These are phyloP conservation scores for Mucor piriformis DNA, from an alignment of 371 early-diverging fungal genomes.

Conservation along the genomic window DNA sequence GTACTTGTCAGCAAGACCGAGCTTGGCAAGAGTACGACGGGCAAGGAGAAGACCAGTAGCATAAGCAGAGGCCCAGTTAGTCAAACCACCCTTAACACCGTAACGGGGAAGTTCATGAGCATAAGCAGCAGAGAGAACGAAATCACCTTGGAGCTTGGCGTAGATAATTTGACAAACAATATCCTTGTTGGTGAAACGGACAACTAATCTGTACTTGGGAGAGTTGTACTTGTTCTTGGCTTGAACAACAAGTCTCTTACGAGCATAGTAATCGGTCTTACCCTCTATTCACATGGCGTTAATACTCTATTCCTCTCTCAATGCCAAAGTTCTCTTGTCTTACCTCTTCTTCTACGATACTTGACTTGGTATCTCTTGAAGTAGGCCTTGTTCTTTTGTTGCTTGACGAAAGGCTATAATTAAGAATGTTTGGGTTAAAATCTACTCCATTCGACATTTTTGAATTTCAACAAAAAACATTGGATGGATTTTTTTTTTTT, in stretches of 20 bases:
- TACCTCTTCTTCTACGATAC: conserved; percentile 97
- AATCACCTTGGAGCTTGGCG: conserved; percentile 98
- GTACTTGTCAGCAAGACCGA: conserved; percentile 94
- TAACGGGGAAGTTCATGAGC: conserved; percentile 97
- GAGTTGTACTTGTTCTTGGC: conserved; percentile 99
- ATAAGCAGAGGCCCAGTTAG: conserved; percentile 99
- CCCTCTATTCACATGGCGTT: conserved; percentile 77
- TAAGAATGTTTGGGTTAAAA: no score
- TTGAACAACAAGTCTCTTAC: conserved; percentile 97
- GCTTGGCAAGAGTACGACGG: conserved; percentile 95
- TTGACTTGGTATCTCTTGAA: conserved; percentile 99
- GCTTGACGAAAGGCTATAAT: conserved; percentile 48
- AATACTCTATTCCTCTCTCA: not conserved
- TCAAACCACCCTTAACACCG: conserved; percentile 99
- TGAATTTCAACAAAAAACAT: no score
- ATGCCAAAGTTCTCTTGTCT: conserved; percentile 15
- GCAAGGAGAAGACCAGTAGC: conserved; percentile 98
- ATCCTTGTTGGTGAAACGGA: conserved; percentile 99
- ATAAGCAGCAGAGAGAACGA: conserved; percentile 97
- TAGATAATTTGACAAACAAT: conserved; percentile 98
- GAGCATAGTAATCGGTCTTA: conserved; percentile 99
- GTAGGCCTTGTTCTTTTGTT: conserved; percentile 80
- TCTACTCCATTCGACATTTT: no score
- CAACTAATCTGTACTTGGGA: conserved; percentile 99
- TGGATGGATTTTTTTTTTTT: no score